These are phyloP conservation scores for Dactylis glomerata DNA, from an alignment of 176 grass and related monocot species.

Conservation along the genomic window DNA sequence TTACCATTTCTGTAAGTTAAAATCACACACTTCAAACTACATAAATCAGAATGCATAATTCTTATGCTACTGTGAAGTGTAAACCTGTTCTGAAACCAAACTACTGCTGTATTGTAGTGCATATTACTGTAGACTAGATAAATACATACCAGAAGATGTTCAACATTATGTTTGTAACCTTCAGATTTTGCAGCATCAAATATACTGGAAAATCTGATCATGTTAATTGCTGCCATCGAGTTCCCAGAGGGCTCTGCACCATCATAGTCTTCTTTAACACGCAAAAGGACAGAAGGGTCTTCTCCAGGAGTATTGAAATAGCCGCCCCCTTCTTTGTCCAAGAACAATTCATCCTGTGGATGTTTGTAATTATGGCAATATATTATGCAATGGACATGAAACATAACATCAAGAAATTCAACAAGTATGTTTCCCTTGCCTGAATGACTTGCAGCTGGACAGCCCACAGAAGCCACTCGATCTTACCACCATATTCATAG, in stretches of 20 bases:
- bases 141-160: conserved; percentile 85
- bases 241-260: conserved; percentile 97
- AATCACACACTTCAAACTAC: background rate
- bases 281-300: conserved; percentile 85
- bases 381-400: background rate
- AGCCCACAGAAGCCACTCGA: conserved; percentile 82
- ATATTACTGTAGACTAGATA: background rate
- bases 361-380: background rate
- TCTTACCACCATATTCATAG: conserved; percentile 82
- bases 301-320: conserved; percentile 96
- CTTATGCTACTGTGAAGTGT: background rate
- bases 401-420: conserved; percentile 1
- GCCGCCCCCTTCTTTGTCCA: conserved; percentile 83
- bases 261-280: conserved; percentile 96
- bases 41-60: background rate
- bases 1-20: background rate
- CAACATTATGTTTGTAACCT: conserved; percentile 51
- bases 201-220: conserved; percentile 82
- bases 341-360: conserved; percentile 77
- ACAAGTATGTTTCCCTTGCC: conserved; percentile 40
- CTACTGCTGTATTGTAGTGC: background rate
- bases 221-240: conserved; percentile 79
- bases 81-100: background rate
- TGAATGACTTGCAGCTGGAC: conserved; percentile 76
- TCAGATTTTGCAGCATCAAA: conserved; percentile 55